Percentiles rank a stretch among this genome's conserved stretches.
Conservation (phyloP, 1,139 yeast genomes). For the Zygoascus sp. region DNA sequence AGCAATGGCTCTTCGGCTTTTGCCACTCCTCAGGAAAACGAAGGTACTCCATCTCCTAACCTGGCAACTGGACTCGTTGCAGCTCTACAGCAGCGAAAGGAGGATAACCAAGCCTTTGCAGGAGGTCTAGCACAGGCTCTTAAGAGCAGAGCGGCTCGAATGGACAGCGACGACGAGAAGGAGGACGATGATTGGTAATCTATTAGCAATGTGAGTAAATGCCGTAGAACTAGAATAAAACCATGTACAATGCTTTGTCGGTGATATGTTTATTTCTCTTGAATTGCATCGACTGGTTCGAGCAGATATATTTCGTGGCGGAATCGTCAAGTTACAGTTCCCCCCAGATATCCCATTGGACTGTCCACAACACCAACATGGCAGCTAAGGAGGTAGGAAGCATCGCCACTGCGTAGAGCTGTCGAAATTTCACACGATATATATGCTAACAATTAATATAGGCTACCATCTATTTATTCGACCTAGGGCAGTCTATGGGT, state of each 20-base stretch:
- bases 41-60: slow-evolving; percentile 29
- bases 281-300: too few species aligned
- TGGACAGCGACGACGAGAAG: slow-evolving; percentile 73
- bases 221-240: background rate
- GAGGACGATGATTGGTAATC: slow-evolving; percentile 47
- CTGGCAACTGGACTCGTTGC: slow-evolving; percentile 70
- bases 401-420: too few species aligned
- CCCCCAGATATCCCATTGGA: background rate
- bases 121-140: slow-evolving; percentile 89
- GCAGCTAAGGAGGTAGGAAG: slow-evolving; percentile 40
- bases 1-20: slow-evolving; percentile 18
- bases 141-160: slow-evolving; percentile 76
- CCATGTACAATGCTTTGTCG: too few species aligned
- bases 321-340: background rate
- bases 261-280: too few species aligned
- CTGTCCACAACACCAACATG: slow-evolving; percentile 16
- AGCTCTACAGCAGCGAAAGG: slow-evolving; percentile 60
- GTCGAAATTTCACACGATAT: too few species aligned
- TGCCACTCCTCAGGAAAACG: slow-evolving; percentile 16
- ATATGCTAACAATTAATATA: slow-evolving; percentile 17
- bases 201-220: background rate
- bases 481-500: slow-evolving; percentile 46
- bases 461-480: slow-evolving; percentile 52
- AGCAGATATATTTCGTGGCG: too few species aligned
- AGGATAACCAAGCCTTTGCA: slow-evolving; percentile 65